Evolutionary conservation across 106 monocot species (phyloP).

Genomic region (Apostasia ramifera): DNA sequence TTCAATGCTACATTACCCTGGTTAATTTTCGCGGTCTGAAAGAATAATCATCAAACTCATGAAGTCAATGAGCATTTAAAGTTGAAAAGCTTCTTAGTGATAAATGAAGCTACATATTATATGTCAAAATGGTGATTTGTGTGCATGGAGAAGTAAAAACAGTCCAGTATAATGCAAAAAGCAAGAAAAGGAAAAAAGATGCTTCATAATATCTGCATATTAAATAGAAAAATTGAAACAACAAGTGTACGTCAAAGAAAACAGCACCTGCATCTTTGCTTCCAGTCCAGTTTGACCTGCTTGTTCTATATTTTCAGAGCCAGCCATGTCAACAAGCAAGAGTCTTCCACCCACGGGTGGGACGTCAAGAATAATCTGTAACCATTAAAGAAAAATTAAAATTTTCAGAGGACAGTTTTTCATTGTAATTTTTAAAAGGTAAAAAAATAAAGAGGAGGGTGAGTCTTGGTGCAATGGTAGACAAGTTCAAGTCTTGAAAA

Average conservation of each 20-base stretch:
- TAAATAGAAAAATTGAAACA: no score
- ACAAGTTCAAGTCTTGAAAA: no score
- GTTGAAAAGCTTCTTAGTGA: background rate
- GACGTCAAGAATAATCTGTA: constrained; percentile 88
- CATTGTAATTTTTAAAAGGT: background rate
- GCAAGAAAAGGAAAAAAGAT: background rate
- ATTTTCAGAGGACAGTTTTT: background rate
- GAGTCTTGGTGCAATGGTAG: no score
- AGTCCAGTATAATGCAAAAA: background rate
- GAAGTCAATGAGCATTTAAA: constrained; percentile 1
- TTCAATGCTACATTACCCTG: constrained; percentile 95
- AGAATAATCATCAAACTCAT: constrained; percentile 9
- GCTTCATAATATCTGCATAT: background rate
- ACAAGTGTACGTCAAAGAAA: background rate
- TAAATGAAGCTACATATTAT: background rate
- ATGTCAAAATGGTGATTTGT: background rate
- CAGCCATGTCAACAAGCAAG: constrained; percentile 99
- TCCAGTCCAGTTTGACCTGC: constrained; percentile 90
- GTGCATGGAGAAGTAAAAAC: no score
- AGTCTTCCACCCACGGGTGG: constrained; percentile 94
- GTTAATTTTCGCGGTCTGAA: constrained; percentile 93
- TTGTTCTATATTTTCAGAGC: constrained; percentile 96
- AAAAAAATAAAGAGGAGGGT: background rate
- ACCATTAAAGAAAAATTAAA: background rate
- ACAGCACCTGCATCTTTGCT: constrained; percentile 85